Base-by-base conservation (phyloP, 2,329 filamentous ascomycete genomes). In the Aspergillus ochraceoroseus region DNA sequence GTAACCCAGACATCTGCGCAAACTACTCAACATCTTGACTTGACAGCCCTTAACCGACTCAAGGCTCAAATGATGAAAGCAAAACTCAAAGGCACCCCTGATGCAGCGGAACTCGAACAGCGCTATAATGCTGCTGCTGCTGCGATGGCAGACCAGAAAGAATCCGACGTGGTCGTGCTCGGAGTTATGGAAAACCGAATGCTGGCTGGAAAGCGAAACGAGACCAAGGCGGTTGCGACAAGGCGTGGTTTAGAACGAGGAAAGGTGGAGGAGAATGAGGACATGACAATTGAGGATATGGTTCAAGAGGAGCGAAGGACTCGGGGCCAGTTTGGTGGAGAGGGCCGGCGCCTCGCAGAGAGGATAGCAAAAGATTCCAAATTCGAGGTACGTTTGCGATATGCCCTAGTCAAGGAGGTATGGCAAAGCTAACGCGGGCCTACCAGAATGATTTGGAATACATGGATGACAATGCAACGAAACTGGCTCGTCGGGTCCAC, bases 281-380 rank as follows among this genome's bases (percentile, higher is more conserved):
- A 96, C 55, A 96, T 98, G 88, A 83, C 74, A 19, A 85, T 98
- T 45, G 88, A 94, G 38, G 92, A 98, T 63, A 98, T 98, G 92
- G 80, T 98, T 12, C 81, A 87, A 18, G 89, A 96, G 64, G 92
- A 98, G 66, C 80, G 87, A 23, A 83, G 90, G 39, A 95, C 87
- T 3, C 82, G 81, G 43, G 82, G 82, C 11, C 80, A 87, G 56
- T 71, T 73, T 3, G 87, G 85, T 28, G 87, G 87, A 38, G 89
- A 95, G 59, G 86, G 85, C 1, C 73, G 82, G 53, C 79, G 85
- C 3, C 77, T 95, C 20, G 92, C 92, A 2, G 89, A 96, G 62
- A 81, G 89, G 44, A 98, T 98, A 53, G 87, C 89, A 38, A 94
- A 94, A 61, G 92, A 98, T 63, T 78, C 69, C 33, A 94, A 89